Percentiles rank a stretch among this genome's conserved stretches.
Conservation (phyloP, 2,329 filamentous ascomycete species). For the Neopestalotiopsis clavispora region DNA sequence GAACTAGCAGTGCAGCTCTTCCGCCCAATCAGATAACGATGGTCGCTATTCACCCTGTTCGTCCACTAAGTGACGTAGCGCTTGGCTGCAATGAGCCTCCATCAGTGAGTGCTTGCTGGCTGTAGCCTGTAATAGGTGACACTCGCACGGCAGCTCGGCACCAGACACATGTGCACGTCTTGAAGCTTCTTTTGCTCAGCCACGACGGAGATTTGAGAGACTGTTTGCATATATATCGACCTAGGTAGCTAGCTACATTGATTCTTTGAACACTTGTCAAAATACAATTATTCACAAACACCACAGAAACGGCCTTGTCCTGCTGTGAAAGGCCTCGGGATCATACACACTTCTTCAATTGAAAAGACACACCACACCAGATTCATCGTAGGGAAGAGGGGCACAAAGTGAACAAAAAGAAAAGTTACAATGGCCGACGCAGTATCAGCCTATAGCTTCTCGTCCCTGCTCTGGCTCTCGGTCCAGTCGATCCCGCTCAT, state of each 20-base stretch:
- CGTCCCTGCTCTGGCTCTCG: slow-evolving; percentile 56
- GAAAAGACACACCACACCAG: too few species aligned
- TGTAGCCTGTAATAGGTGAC: too few species aligned
- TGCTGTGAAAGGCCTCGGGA: neutral
- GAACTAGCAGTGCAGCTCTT: neutral
- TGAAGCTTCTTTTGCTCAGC: slow-evolving; percentile 1
- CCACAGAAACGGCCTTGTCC: neutral
- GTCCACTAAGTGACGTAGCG: slow-evolving; percentile 10
- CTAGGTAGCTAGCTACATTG: neutral
- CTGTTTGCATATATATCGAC: neutral
- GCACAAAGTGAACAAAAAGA: neutral
- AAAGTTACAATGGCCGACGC: slow-evolving; percentile 39
- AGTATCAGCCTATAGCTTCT: slow-evolving; percentile 55
- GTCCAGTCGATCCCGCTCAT: slow-evolving; percentile 53
- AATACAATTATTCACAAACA: neutral
- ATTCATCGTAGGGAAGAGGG: neutral
- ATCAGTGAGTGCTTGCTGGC: too few species aligned
- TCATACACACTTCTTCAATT: too few species aligned
- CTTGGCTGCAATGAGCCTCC: too few species aligned
- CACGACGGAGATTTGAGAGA: neutral
- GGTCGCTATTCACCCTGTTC: neutral
- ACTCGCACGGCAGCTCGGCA: too few species aligned
- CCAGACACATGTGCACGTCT: too few species aligned
- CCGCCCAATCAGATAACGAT: neutral
- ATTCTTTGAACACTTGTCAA: neutral